These are phyloP conservation scores for Penicillium sp. DNA, from an alignment of 2,329 filamentous ascomycete genomes.

Conservation along the genomic window DNA sequence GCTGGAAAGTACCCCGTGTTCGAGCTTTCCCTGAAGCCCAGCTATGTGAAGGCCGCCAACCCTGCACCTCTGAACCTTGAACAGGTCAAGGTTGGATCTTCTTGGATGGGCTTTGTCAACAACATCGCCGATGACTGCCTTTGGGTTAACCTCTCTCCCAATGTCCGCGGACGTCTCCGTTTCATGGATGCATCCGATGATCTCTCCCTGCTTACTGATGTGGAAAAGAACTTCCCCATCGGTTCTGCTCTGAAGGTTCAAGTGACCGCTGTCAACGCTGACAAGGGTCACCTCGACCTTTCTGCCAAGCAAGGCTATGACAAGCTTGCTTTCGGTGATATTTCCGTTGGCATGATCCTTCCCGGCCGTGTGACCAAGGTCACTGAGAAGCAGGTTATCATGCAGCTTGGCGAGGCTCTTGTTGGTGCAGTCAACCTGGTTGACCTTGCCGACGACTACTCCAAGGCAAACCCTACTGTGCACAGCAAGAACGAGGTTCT, in stretches of 20 bases:
- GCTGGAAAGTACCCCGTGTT: slow-evolving; percentile 76
- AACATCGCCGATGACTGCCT: slow-evolving; percentile 77
- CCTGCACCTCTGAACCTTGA: slow-evolving; percentile 69
- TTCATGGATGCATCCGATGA: slow-evolving; percentile 86
- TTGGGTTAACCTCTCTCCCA: slow-evolving; percentile 90
- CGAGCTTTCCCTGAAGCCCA: slow-evolving; percentile 81
- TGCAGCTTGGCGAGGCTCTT: slow-evolving; percentile 79
- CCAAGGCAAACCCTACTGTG: slow-evolving; percentile 71
- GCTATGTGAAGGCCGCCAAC: slow-evolving; percentile 54
- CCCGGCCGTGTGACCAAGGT: slow-evolving; percentile 83
- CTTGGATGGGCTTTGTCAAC: slow-evolving; percentile 84
- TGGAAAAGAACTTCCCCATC: slow-evolving; percentile 79
- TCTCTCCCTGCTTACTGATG: slow-evolving; percentile 72
- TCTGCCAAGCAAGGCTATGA: slow-evolving; percentile 69
- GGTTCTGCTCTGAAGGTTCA: slow-evolving; percentile 84
- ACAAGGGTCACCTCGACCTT: slow-evolving; percentile 77
- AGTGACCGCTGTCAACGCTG: slow-evolving; percentile 71
- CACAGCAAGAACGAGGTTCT: slow-evolving; percentile 84
- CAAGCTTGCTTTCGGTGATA: slow-evolving; percentile 66
- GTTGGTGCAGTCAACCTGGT: slow-evolving; percentile 79
- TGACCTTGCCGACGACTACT: slow-evolving; percentile 84
- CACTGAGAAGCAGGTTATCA: slow-evolving; percentile 77
- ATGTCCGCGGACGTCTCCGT: slow-evolving; percentile 79
- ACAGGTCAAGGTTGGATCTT: slow-evolving; percentile 70
- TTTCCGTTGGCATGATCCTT: slow-evolving; percentile 78